phyloP scores from a whole-genome alignment of 441 rosid species.

The Corymbia citriodora region DNA sequence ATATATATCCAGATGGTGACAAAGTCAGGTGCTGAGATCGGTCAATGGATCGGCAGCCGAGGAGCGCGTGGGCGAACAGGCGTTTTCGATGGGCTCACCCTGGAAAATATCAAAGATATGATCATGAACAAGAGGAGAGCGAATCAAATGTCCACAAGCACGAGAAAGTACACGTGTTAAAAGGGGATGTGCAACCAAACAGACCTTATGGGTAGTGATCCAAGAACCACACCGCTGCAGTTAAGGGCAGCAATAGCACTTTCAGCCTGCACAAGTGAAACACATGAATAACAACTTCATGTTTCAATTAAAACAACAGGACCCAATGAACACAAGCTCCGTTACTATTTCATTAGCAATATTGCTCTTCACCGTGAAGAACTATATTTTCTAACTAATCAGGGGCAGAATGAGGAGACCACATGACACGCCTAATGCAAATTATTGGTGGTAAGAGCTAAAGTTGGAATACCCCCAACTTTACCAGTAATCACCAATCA shows the following conservation, averaged over 20 bases:
- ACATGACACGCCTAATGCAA: not conserved
- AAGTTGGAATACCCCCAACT: not conserved
- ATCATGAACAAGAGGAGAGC: not conserved
- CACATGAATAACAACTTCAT: not conserved
- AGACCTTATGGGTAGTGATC: conserved; percentile 78
- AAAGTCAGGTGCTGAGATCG: conserved; percentile 1
- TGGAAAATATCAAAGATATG: conserved; percentile 20
- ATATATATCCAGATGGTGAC: conserved; percentile 22
- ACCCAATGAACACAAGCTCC: not conserved
- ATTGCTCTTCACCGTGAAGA: not conserved
- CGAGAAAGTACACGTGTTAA: not conserved
- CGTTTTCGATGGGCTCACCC: conserved; percentile 85
- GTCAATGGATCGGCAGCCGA: conserved; percentile 44
- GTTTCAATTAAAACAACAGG: not conserved
- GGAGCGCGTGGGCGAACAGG: conserved; percentile 77
- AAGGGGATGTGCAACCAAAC: conserved; percentile 4
- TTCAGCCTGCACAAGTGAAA: conserved; percentile 54
- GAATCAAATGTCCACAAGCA: not conserved
- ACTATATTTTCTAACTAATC: not conserved
- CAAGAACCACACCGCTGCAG: conserved; percentile 83
- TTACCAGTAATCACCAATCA: not conserved
- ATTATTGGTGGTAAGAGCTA: not conserved
- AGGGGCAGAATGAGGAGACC: not conserved
- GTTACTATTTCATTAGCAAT: not conserved
- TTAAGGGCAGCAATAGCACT: conserved; percentile 86